Conservation (phyloP, 2,329 filamentous ascomycete species). For the Aspergillus sp. region DNA sequence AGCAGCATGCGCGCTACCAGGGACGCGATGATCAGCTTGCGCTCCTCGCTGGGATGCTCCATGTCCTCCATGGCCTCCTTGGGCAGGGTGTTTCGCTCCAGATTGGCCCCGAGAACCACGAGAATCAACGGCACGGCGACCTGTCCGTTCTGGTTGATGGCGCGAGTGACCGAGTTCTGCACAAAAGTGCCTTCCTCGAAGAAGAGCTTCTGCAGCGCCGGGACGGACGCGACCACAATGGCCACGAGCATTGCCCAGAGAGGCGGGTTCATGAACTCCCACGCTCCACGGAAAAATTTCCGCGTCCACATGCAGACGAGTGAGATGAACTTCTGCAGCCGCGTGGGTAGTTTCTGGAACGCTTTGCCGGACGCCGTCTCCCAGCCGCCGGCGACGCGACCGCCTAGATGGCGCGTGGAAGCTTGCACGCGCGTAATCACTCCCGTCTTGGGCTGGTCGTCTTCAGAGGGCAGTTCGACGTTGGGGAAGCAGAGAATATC, state of each 20-base stretch:
- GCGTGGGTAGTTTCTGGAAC: slow-evolving; percentile 53
- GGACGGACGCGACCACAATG: slow-evolving; percentile 87
- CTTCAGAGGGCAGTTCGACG: slow-evolving; percentile 31
- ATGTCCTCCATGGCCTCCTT: slow-evolving; percentile 63
- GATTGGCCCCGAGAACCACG: slow-evolving; percentile 90
- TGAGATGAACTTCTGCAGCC: slow-evolving; percentile 52
- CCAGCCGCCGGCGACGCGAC: slow-evolving; percentile 20
- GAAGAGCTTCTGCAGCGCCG: slow-evolving; percentile 77
- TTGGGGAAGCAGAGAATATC: slow-evolving; percentile 61
- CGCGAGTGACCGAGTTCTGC: slow-evolving; percentile 87
- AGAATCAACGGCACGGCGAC: slow-evolving; percentile 94
- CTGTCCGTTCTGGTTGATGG: slow-evolving; percentile 78
- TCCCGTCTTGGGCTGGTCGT: slow-evolving; percentile 27
- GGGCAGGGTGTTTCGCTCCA: slow-evolving; percentile 85
- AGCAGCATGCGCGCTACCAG: slow-evolving; percentile 88
- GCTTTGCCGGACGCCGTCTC: slow-evolving; percentile 24
- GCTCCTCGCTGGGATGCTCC: slow-evolving; percentile 68
- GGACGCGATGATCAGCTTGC: slow-evolving; percentile 79
- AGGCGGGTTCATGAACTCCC: slow-evolving; percentile 97
- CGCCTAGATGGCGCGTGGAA: slow-evolving; percentile 19
- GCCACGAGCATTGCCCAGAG: slow-evolving; percentile 95
- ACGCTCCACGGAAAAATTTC: slow-evolving; percentile 66
- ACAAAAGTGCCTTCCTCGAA: slow-evolving; percentile 88
- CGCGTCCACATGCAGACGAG: slow-evolving; percentile 40
- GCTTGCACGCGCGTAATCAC: slow-evolving; percentile 29